Evolutionary conservation across 805 yeast species (phyloP), one percentile per base, ranked within the genome.

Genomic region (Suhomyces sp.): DNA sequence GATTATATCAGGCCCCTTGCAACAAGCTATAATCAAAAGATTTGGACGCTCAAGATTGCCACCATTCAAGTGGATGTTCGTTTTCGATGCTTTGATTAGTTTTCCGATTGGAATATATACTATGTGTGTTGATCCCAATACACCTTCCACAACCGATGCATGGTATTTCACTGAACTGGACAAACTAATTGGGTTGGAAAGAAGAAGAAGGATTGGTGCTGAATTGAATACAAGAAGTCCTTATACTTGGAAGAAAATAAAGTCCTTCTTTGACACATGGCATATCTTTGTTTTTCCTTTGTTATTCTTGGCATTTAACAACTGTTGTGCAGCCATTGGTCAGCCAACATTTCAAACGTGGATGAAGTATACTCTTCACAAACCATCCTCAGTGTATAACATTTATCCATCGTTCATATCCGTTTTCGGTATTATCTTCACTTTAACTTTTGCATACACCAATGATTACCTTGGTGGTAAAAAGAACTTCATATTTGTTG

Each of bases 61-160:
- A 5, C 66, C 70, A 2, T 73, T 65, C 56, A 65, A 68, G 40
- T 69, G 72, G 70, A 54, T 72, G 60, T 72, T 72, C 46, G 60
- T 72, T 3, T 48, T 72, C 28, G 77, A 72, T 46, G 75, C 70
- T 2, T 51, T 66, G 11, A 53, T 59, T 19, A 51, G 59, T 10
- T 31, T 59, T 14, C 63, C 63, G 4, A 51, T 73, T 25, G 74
- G 67, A 1, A 34, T 69, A 15, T 68, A 69, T 40, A 68, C 75
- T 1, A 45, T 70, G 57, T 42, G 61, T 28, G 65, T 56, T n/a
- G 64, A 63, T 42, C 76, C 77, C 31, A 68, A 68, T 44, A 67
- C 73, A 4, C 76, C 77, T 1, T 58, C 68, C 4, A 65, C 71
- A 4, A 63, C 68, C 3, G 61, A 56, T 24, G 63, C 69, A 30